phyloP scores from a whole-genome alignment of 2,329 filamentous ascomycete species.

The Elsinoe perseae region DNA sequence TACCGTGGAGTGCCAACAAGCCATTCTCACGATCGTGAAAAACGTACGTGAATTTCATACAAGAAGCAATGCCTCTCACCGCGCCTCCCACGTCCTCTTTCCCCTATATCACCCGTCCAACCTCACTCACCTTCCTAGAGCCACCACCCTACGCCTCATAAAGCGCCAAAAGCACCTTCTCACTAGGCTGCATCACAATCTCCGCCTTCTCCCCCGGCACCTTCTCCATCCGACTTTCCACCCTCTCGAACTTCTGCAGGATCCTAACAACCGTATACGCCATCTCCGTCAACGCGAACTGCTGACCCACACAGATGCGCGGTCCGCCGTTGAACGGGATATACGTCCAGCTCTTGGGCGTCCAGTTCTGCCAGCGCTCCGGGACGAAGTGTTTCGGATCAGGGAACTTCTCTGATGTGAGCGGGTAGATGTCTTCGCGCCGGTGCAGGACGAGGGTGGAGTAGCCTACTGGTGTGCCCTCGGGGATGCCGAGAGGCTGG shows the following conservation, averaged over 20 bases:
- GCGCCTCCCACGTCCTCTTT: background rate
- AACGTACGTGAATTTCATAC: too few species aligned
- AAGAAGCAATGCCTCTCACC: too few species aligned
- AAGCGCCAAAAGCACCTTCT: conserved; percentile 35
- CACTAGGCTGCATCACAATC: conserved; percentile 42
- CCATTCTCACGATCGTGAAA: too few species aligned
- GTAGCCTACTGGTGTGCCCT: conserved; percentile 41
- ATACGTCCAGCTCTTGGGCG: conserved; percentile 42
- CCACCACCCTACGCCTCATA: conserved; percentile 15
- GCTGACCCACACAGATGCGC: conserved; percentile 45
- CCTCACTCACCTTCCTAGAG: background rate
- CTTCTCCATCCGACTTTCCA: conserved; percentile 35
- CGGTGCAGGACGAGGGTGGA: conserved; percentile 44
- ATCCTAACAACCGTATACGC: conserved; percentile 42
- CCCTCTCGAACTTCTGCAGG: conserved; percentile 37
- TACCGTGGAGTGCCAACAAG: too few species aligned
- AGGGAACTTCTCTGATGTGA: conserved; percentile 31
- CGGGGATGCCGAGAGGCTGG: conserved; percentile 38
- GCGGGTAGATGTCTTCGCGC: conserved; percentile 42
- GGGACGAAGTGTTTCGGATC: conserved; percentile 38
- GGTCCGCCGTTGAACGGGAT: conserved; percentile 44
- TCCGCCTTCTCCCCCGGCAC: conserved; percentile 38
- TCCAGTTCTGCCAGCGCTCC: conserved; percentile 45
- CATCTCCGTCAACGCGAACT: conserved; percentile 46
- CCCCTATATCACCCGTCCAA: too few species aligned